A percentile compares a stretch with the other conserved stretches of the same genome.
phyloP scores from a whole-genome alignment of 2,329 filamentous ascomycete species.

The Fusarium pseudograminearum region DNA sequence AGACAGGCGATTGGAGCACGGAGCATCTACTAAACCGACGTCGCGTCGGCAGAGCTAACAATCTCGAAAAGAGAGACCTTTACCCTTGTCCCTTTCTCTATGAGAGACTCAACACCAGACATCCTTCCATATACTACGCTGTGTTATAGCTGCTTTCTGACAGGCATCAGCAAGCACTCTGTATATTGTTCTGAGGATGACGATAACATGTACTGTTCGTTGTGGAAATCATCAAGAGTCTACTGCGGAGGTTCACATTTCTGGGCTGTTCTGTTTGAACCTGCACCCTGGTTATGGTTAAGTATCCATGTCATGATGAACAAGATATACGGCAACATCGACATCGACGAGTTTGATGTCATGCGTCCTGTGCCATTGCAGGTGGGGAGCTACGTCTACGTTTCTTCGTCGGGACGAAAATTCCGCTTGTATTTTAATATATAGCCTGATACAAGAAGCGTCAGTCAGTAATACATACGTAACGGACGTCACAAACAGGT shows the following conservation, averaged over 20 bases:
- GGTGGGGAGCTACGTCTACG: neutral
- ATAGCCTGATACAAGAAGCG: conserved; percentile 1
- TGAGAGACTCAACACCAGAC: neutral
- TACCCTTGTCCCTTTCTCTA: neutral
- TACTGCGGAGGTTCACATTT: neutral
- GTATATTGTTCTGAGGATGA: neutral
- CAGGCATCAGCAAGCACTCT: neutral
- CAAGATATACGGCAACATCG: neutral
- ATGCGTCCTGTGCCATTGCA: neutral
- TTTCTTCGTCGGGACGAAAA: conserved; percentile 1
- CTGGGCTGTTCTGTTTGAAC: neutral
- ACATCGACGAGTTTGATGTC: conserved; percentile 1
- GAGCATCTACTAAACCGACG: conserved; percentile 48
- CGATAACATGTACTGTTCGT: neutral
- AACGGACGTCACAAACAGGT: neutral
- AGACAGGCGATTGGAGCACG: conserved; percentile 42
- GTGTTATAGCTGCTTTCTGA: neutral
- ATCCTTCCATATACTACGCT: neutral
- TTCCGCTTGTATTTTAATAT: neutral
- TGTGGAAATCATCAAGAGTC: neutral
- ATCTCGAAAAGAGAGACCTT: conserved; percentile 21
- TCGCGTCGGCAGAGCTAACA: conserved; percentile 27
- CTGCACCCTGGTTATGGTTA: neutral
- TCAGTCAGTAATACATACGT: neutral
- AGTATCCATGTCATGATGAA: conserved; percentile 8